These are phyloP conservation scores for Huntiella abstrusa DNA, from an alignment of 2,329 filamentous ascomycete genomes.

Conservation along the genomic window DNA sequence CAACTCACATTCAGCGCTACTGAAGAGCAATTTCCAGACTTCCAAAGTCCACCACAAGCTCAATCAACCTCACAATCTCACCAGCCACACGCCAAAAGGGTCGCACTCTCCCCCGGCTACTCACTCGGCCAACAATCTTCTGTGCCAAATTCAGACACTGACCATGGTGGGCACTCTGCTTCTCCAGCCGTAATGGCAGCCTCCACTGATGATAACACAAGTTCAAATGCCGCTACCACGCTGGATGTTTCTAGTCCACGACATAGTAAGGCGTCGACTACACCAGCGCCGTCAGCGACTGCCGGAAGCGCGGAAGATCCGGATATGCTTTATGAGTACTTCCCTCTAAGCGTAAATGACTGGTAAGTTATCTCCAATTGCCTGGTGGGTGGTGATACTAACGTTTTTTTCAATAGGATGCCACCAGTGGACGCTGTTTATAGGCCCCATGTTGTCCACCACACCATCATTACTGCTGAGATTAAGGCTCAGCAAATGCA, in stretches of 20 bases:
- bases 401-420: slow-evolving; percentile 34
- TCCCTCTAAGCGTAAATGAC: slow-evolving; percentile 76
- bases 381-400: no score
- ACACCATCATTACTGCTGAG: slow-evolving; percentile 53
- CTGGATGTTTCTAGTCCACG: slow-evolving; percentile 31
- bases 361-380: slow-evolving; percentile 31
- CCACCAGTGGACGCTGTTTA: slow-evolving; percentile 80
- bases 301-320: slow-evolving; percentile 41
- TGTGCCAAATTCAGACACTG: neutral
- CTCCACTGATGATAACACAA: slow-evolving; percentile 33
- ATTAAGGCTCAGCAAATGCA: slow-evolving; percentile 49
- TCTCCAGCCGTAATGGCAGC: slow-evolving; percentile 20
- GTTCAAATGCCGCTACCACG: slow-evolving; percentile 31
- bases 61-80: neutral
- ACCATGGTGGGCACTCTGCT: neutral
- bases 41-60: no score
- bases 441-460: slow-evolving; percentile 81
- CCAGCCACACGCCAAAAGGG: slow-evolving; percentile 5
- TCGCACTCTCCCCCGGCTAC: slow-evolving; percentile 27
- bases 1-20: no score
- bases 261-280: slow-evolving; percentile 21
- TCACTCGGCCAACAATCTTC: slow-evolving; percentile 23
- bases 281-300: slow-evolving; percentile 13
- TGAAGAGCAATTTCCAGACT: no score
- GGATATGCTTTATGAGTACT: slow-evolving; percentile 85